Percentiles rank a stretch among this genome's conserved stretches.
Conservation (phyloP, 225 moss, liverwort and hornwort species). For the Pseudoscleropodium purum region DNA sequence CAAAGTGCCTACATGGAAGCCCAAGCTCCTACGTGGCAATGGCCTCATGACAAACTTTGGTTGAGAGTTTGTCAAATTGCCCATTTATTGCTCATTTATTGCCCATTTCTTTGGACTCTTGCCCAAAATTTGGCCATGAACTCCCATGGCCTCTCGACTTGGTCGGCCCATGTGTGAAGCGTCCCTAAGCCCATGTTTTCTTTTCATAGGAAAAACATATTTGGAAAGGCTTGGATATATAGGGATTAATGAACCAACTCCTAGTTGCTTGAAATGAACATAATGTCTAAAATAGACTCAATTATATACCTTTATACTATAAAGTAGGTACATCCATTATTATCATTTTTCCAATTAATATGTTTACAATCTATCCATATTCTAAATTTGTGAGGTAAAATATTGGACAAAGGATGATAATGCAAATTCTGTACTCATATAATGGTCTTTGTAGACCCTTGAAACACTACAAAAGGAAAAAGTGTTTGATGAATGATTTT, state of each 20-base stretch:
- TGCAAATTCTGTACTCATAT: not conserved
- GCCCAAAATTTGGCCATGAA: too few species aligned
- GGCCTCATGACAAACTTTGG: too few species aligned
- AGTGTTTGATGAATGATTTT: not conserved
- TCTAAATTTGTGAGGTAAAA: not conserved
- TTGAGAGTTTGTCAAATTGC: too few species aligned
- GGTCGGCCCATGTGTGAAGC: too few species aligned
- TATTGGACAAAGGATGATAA: accelerated
- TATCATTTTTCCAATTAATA: not conserved
- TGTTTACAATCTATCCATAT: not conserved
- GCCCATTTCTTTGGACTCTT: too few species aligned
- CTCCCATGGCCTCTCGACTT: too few species aligned
- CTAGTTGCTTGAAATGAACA: not conserved
- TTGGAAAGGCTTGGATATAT: too few species aligned
- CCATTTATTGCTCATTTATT: too few species aligned
- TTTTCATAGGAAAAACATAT: too few species aligned
- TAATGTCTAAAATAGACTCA: not conserved
- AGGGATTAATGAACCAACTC: not conserved
- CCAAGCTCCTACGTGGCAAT: too few species aligned
- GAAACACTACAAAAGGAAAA: not conserved
- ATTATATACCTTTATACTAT: not conserved
- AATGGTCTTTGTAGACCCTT: accelerated
- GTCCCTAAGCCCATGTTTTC: too few species aligned
- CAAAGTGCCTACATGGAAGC: too few species aligned
- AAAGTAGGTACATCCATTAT: not conserved